A percentile compares a stretch with the other conserved stretches of the same genome.
Conservation (phyloP, 1,284 basidiomycete species). For the Naganishia liquefaciens region DNA sequence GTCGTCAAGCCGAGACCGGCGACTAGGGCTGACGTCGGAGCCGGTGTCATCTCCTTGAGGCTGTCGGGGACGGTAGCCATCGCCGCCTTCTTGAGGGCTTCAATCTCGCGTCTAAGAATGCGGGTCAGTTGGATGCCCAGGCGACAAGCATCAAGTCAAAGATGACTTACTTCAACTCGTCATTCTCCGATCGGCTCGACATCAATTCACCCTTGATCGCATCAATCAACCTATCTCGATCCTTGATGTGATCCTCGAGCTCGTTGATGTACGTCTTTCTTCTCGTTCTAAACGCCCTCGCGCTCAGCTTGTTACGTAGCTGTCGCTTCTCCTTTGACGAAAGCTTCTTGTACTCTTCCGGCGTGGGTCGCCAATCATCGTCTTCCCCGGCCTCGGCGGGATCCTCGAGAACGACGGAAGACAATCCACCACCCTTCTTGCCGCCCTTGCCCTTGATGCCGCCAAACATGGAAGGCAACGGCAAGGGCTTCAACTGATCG, state of each 20-base stretch:
- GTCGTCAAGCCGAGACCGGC: constrained; percentile 36
- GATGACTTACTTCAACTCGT: constrained; percentile 62
- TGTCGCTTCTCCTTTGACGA: constrained; percentile 94
- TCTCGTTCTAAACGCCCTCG: constrained; percentile 88
- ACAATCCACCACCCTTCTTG: constrained; percentile 55
- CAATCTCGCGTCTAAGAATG: constrained; percentile 71
- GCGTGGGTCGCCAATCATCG: constrained; percentile 57
- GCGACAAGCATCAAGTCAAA: constrained; percentile 14
- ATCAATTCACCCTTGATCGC: constrained; percentile 83
- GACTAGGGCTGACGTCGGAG: constrained; percentile 34
- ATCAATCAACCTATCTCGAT: constrained; percentile 85
- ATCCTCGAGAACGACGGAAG: constrained; percentile 52
- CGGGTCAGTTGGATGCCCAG: constrained; percentile 1
- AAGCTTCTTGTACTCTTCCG: constrained; percentile 95
- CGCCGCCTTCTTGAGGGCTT: constrained; percentile 71
- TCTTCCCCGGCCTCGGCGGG: constrained; percentile 53
- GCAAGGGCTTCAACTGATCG: constrained; percentile 35
- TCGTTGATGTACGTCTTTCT: constrained; percentile 94
- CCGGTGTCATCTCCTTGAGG: constrained; percentile 36
- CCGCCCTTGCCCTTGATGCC: constrained; percentile 54
- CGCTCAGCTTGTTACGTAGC: constrained; percentile 93
- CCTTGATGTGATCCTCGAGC: constrained; percentile 88
- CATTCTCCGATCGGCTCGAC: constrained; percentile 76
- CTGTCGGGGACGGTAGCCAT: constrained; percentile 49
- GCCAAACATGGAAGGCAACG: constrained; percentile 50